These are phyloP conservation scores for Metarhizium humberi DNA, from an alignment of 2,329 filamentous ascomycete genomes.

Conservation along the genomic window DNA sequence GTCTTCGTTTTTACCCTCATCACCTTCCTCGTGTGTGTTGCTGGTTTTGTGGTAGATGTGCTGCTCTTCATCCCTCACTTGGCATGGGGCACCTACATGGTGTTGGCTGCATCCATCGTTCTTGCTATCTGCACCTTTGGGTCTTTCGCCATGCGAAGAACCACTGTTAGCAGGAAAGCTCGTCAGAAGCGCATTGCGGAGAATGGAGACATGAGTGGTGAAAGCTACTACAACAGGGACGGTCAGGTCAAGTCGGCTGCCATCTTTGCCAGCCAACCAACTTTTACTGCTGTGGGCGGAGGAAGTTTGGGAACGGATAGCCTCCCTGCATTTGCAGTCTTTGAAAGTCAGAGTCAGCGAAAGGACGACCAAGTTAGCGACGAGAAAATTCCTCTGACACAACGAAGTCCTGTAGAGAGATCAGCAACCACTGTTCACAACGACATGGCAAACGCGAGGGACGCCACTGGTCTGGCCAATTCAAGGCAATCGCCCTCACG, in stretches of 20 bases:
- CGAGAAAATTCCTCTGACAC: constrained; percentile 62
- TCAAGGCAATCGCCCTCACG: constrained; percentile 32
- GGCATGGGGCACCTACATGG: constrained; percentile 89
- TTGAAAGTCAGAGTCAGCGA: constrained; percentile 58
- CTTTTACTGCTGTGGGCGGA: constrained; percentile 47
- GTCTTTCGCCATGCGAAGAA: constrained; percentile 90
- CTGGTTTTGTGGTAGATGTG: constrained; percentile 89
- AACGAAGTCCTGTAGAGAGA: constrained; percentile 50
- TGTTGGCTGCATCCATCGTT: constrained; percentile 79
- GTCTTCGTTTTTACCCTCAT: constrained; percentile 81
- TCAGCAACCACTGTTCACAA: constrained; percentile 35
- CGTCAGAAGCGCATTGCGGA: constrained; percentile 83
- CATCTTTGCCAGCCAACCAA: constrained; percentile 41
- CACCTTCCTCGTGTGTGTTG: constrained; percentile 70
- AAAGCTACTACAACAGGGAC: constrained; percentile 77
- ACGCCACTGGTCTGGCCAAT: constrained; percentile 22
- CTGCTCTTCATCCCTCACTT: constrained; percentile 90
- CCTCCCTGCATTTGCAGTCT: constrained; percentile 51
- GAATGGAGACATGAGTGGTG: constrained; percentile 94
- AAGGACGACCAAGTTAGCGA: constrained; percentile 55
- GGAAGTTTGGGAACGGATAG: constrained; percentile 42
- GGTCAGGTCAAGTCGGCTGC: constrained; percentile 40
- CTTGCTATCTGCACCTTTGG: constrained; percentile 75
- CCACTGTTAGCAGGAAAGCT: constrained; percentile 85
- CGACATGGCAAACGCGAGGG: constrained; percentile 27